These are phyloP conservation scores for Entomortierella beljakovae DNA, from an alignment of 192 early-diverging fungal genomes.

Conservation along the genomic window DNA sequence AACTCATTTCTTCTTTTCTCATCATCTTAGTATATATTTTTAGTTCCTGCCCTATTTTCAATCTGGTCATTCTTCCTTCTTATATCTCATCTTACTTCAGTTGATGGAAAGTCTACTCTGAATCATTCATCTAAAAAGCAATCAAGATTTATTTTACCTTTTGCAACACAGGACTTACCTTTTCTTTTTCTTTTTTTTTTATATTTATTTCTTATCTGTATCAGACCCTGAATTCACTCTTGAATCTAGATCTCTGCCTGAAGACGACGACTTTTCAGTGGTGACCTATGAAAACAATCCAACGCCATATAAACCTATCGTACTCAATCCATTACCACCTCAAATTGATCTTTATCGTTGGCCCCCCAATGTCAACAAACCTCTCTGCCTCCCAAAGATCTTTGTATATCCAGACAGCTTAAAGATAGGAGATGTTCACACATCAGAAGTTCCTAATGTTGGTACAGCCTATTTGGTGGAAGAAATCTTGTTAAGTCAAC, in stretches of 20 bases:
- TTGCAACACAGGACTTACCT: neutral
- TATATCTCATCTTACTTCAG: neutral
- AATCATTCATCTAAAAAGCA: neutral
- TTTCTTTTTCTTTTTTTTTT: neutral
- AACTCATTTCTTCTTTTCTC: neutral
- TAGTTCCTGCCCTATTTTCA: neutral
- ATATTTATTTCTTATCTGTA: too few species aligned
- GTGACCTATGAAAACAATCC: constrained; percentile 2
- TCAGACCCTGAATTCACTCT: constrained; percentile 17
- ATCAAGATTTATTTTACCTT: neutral
- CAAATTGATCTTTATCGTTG: neutral
- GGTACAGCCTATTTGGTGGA: constrained; percentile 7
- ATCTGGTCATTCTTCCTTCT: constrained; percentile 7
- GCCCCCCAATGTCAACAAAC: constrained; percentile 16
- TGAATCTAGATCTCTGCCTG: neutral
- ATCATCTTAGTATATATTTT: constrained; percentile 2
- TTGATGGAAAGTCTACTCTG: constrained; percentile 5
- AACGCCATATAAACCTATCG: constrained; percentile 9
- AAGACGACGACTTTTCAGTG: neutral
- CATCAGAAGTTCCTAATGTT: neutral
- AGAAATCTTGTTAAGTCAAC: constrained; percentile 44
- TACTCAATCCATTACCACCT: constrained; percentile 14
- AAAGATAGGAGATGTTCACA: constrained; percentile 27
- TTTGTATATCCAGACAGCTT: constrained; percentile 20
- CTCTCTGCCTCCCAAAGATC: constrained; percentile 26